Evolutionary conservation across 768 basidiomycete species (phyloP), one percentile per base, ranked within the genome.

Genomic region (Tricholoma furcatifolium): DNA sequence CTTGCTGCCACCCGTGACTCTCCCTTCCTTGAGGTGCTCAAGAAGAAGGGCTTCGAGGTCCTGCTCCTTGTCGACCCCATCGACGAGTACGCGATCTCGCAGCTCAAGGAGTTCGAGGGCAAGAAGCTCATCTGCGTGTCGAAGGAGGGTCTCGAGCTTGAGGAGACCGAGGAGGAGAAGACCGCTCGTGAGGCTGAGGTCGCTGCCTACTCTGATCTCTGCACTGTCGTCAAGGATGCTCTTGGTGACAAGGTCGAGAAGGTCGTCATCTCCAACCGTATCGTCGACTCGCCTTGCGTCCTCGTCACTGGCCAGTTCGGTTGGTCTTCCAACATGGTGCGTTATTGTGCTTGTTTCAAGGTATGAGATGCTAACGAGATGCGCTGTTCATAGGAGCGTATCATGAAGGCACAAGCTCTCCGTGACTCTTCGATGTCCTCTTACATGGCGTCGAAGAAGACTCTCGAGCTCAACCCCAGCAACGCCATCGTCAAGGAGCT

Each of bases 221-320:
- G 93, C 84, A 80, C 88, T 56, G 85, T 88, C 58, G 92, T 98
- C 79, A 99, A 98, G 84, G 96, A 99, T 64, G 91, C 91, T 52
- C 93, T 99, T 55, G 95, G 96, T 54, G 96, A 98, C 74, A 96
- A 95, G 82, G 95, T 99, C 59, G 97, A 99, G 83, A 99, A 99
- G 82, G 96, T 99, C 20, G 83, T 96, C 58, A 79, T 98, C 61
- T 98, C 96, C 42, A 98, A 96, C 84, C 93, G 96, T 73, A 96
- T 99, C 77, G 81, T 84, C 62, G 93, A 96, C 73, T 97, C 94
- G 17, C 95, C 94, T 56, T 98, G 88, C 70, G 96, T 97, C 41
- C 87, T 96, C 64, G 94, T 98, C 67, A 98, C 97, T 54, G 96
- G 96, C 52, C 95, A 98, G 71, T 99, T 98, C 74, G 97, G 96